Conservation (phyloP, 106 monocot species). For the Phalaenopsis aphrodite region DNA sequence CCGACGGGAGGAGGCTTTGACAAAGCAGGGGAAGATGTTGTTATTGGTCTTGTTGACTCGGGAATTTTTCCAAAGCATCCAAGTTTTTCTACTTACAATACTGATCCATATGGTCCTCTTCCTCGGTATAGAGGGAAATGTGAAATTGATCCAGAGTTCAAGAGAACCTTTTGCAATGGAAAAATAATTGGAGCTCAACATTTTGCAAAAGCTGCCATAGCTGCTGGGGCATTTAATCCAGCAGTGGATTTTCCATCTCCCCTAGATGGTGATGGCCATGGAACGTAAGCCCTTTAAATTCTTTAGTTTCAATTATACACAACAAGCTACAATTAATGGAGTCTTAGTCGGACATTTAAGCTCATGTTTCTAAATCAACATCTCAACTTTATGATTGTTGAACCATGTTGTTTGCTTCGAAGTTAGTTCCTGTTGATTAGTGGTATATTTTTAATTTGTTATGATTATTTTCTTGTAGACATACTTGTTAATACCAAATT, state of each 20-base stretch:
- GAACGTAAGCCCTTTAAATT: conserved; percentile 43
- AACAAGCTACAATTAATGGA: neutral
- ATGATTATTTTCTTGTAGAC: neutral
- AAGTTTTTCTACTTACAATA: conserved; percentile 63
- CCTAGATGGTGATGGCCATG: conserved; percentile 98
- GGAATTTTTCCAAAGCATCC: conserved; percentile 89
- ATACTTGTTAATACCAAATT: too few relatives aligned
- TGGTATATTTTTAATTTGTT: neutral
- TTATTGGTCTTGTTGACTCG: conserved; percentile 94
- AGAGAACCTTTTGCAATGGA: conserved; percentile 73
- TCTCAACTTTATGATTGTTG: neutral
- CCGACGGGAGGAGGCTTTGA: conserved; percentile 94
- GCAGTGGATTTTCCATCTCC: conserved; percentile 85
- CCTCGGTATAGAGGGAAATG: conserved; percentile 80
- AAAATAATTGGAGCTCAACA: conserved; percentile 97
- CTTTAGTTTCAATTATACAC: neutral
- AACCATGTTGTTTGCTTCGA: neutral
- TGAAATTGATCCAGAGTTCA: conserved; percentile 67
- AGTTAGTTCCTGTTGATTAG: neutral
- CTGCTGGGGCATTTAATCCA: conserved; percentile 88
- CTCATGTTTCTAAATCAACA: neutral
- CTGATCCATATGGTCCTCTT: conserved; percentile 76
- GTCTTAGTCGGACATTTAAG: neutral
- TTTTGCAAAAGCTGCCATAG: conserved; percentile 95
- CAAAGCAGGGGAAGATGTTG: conserved; percentile 83